Evolutionary conservation across 176 grass and related monocot species (phyloP).

Genomic region (Musa schizocarpa): DNA sequence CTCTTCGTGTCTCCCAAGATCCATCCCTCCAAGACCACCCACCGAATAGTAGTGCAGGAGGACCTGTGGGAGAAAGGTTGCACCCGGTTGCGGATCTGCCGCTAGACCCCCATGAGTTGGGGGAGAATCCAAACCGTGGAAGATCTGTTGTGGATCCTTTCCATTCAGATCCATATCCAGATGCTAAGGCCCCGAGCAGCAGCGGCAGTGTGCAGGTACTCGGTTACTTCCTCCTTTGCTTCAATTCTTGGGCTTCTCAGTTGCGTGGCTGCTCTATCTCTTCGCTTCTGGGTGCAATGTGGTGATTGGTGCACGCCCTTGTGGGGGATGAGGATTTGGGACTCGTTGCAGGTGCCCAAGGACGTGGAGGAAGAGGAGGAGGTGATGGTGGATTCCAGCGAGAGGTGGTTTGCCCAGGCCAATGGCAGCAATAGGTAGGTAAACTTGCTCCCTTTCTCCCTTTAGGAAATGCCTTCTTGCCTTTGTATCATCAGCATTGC

Average conservation of each 20-base stretch:
- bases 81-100: conserved; percentile 44
- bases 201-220: too few species aligned
- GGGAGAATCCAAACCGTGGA: too few species aligned
- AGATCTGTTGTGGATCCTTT: background rate
- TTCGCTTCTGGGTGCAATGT: background rate
- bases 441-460: background rate
- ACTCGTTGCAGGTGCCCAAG: conserved; percentile 3
- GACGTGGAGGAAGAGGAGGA: background rate
- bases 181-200: too few species aligned
- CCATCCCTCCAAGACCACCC: too few species aligned
- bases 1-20: too few species aligned
- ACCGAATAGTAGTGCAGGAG: too few species aligned
- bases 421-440: conserved; percentile 26
- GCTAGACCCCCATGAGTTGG: too few species aligned
- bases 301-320: background rate
- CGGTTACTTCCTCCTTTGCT: too few species aligned
- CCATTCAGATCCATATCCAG: background rate
- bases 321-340: too few species aligned
- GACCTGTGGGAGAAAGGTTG: conserved; percentile 24
- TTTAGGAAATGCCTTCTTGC: background rate
- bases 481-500: too few species aligned
- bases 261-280: background rate
- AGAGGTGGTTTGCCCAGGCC: background rate
- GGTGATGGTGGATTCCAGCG: conserved; percentile 23
- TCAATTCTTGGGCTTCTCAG: background rate